phyloP scores from a whole-genome alignment of 257 asterid species.

The Nicotiana tomentosiformis region DNA sequence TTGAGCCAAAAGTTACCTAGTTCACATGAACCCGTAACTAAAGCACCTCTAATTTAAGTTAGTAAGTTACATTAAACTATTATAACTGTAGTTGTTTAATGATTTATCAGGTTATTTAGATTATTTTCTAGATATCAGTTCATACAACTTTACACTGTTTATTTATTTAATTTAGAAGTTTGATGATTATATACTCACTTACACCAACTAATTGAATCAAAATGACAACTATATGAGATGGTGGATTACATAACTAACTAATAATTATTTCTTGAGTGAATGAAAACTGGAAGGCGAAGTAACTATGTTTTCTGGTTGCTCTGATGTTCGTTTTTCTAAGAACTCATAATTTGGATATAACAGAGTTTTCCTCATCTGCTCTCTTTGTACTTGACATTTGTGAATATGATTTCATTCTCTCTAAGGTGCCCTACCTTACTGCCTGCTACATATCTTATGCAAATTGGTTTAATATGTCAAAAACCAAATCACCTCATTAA shows the following conservation, averaged over 20 bases:
- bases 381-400: background rate
- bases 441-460: background rate
- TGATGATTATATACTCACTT: background rate
- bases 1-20: too few relatives aligned
- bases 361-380: background rate
- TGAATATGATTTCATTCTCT: conserved; percentile 5
- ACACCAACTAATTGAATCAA: background rate
- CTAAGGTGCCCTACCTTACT: background rate
- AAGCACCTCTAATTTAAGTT: too few relatives aligned
- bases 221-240: background rate
- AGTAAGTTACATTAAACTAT: background rate
- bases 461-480: background rate
- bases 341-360: background rate
- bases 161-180: background rate
- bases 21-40: too few relatives aligned
- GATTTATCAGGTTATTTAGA: background rate
- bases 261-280: background rate
- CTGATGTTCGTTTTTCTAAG: background rate
- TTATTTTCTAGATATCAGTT: background rate
- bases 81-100: background rate
- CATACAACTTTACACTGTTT: background rate
- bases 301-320: background rate
- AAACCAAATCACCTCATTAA: background rate
- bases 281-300: background rate
- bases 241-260: background rate